Conservation (phyloP, 306 rosid genomes). For the Pueraria montana region DNA sequence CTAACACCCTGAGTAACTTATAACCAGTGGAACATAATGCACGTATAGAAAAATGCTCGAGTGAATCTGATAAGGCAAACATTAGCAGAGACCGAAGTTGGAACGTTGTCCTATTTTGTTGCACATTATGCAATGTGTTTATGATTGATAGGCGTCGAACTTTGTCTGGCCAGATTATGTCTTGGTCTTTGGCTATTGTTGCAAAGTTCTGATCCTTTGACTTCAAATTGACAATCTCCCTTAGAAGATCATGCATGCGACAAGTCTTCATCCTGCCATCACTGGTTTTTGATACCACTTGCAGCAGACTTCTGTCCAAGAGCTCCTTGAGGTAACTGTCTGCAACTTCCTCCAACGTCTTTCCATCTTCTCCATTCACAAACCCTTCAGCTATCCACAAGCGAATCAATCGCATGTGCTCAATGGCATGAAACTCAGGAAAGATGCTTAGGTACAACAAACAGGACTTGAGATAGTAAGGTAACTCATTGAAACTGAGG, state of each 20-base stretch:
- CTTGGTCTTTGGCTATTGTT: conserved; percentile 58
- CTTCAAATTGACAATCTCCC: conserved; percentile 62
- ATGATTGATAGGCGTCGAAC: conserved; percentile 63
- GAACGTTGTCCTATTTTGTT: conserved; percentile 41
- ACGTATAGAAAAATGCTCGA: conserved; percentile 45
- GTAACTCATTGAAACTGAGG: conserved; percentile 70
- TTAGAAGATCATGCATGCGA: conserved; percentile 64
- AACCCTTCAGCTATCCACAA: conserved; percentile 79
- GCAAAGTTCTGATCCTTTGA: conserved; percentile 69
- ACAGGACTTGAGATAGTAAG: conserved; percentile 72
- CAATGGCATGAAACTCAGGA: conserved; percentile 53
- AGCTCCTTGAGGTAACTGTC: conserved; percentile 69
- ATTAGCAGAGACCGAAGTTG: conserved; percentile 65
- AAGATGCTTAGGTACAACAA: conserved; percentile 65
- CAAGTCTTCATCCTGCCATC: conserved; percentile 59
- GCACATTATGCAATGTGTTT: conserved; percentile 49
- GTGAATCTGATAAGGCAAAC: conserved; percentile 57
- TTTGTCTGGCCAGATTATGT: conserved; percentile 58
- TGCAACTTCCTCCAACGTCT: conserved; percentile 67
- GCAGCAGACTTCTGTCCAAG: conserved; percentile 64
- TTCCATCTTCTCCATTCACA: conserved; percentile 60
- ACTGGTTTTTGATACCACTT: conserved; percentile 53
- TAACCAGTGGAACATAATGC: conserved; percentile 43
- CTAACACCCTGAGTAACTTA: conserved; percentile 59
- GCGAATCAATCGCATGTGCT: conserved; percentile 61